phyloP scores from a whole-genome alignment of 495 filamentous ascomycete genomes.

The Rusavskia elegans region DNA sequence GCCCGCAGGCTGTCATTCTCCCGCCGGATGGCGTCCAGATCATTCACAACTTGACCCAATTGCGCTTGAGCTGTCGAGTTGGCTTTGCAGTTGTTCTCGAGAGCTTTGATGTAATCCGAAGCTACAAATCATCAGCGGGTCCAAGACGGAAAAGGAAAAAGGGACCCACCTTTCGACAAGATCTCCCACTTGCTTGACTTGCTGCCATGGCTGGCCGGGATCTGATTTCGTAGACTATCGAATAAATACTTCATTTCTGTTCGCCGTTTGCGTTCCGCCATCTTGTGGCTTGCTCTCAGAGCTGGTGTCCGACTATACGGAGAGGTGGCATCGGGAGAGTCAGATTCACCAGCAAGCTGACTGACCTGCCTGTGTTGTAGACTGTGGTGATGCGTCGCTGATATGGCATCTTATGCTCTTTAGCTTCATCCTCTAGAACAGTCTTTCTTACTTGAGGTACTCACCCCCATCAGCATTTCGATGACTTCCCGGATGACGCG shows the following conservation, averaged over 20 bases:
- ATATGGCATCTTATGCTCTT: slow-evolving; percentile 8
- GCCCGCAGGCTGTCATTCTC: slow-evolving; percentile 32
- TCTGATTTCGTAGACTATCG: slow-evolving; percentile 63
- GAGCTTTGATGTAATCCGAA: slow-evolving; percentile 20
- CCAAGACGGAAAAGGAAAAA: not conserved
- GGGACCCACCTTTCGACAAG: slow-evolving; percentile 65
- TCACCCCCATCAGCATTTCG: slow-evolving; percentile 44
- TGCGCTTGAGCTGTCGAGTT: slow-evolving; percentile 21
- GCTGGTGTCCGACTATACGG: slow-evolving; percentile 93
- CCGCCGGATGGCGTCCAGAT: slow-evolving; percentile 30
- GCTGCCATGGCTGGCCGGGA: slow-evolving; percentile 73
- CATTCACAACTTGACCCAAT: slow-evolving; percentile 20
- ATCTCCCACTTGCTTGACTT: slow-evolving; percentile 99
- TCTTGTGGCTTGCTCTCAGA: slow-evolving; percentile 85
- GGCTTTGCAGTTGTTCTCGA: slow-evolving; percentile 22
- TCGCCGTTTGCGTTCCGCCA: slow-evolving; percentile 87
- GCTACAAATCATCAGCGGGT: slow-evolving; percentile 16
- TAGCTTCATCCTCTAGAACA: not conserved
- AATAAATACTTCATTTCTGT: slow-evolving; percentile 98
- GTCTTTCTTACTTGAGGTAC: slow-evolving; percentile 3
- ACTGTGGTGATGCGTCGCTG: slow-evolving; percentile 49
- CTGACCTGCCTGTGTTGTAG: slow-evolving; percentile 60
- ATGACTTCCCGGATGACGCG: slow-evolving; percentile 54
- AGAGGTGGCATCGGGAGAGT: slow-evolving; percentile 36
- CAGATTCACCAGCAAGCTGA: slow-evolving; percentile 46